Evolutionary conservation across 1,139 yeast species (phyloP).

Genomic region (Geotrichum carabidarum): DNA sequence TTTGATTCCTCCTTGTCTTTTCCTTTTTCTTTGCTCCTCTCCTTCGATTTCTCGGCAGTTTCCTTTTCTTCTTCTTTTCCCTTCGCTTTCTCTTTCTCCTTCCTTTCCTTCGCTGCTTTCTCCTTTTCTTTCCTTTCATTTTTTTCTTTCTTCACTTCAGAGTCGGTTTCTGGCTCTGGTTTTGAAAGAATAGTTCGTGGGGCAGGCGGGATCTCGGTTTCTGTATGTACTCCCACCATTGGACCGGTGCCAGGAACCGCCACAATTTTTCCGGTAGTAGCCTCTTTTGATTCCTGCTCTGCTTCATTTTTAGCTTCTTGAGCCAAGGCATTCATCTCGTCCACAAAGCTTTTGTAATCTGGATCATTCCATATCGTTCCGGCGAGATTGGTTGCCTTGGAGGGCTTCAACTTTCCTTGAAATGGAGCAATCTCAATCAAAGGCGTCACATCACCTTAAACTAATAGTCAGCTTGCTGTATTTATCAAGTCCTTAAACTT

Average conservation of each 20-base stretch:
- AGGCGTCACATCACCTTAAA: conserved; percentile 9
- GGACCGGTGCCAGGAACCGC: conserved; percentile 19
- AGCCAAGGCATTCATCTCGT: conserved; percentile 14
- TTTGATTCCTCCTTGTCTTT: conserved; percentile 12
- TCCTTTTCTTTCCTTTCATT: conserved; percentile 3
- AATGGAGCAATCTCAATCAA: conserved; percentile 30
- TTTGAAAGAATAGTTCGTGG: conserved; percentile 1
- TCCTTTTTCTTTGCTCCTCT: background rate
- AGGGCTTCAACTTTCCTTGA: conserved; percentile 22
- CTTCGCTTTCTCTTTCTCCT: conserved; percentile 4
- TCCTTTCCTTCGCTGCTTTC: conserved; percentile 9
- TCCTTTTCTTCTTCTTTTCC: background rate
- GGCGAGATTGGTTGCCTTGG: conserved; percentile 21
- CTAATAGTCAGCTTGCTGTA: background rate
- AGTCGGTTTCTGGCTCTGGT: conserved; percentile 2
- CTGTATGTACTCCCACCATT: conserved; percentile 16
- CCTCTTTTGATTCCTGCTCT: conserved; percentile 11
- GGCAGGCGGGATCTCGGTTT: conserved; percentile 16
- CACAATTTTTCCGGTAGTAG: conserved; percentile 16
- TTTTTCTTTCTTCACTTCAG: background rate
- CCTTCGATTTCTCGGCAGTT: background rate
- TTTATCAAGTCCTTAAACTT: conserved; percentile 10
- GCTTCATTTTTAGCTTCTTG: conserved; percentile 9
- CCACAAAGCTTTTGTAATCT: conserved; percentile 22
- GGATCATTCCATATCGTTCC: conserved; percentile 25